These are phyloP conservation scores for Mollisia scopiformis DNA, from an alignment of 2,329 filamentous ascomycete species.

Conservation along the genomic window DNA sequence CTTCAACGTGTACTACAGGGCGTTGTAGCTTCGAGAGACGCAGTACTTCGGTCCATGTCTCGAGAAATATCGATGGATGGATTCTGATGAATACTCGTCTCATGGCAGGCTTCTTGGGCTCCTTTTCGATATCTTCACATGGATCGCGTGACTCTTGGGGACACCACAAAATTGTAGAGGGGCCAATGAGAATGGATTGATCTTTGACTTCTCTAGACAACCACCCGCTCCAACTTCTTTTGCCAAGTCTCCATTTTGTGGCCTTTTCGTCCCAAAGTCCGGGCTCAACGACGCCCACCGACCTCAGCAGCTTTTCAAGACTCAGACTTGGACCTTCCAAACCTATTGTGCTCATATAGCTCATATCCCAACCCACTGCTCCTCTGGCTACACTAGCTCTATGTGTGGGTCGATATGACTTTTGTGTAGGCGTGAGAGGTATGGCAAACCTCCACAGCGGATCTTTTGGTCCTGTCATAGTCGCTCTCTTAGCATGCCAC, in stretches of 20 bases:
- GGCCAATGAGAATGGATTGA: slow-evolving; percentile 64
- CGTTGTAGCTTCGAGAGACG: slow-evolving; percentile 62
- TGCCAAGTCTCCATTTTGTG: slow-evolving; percentile 71
- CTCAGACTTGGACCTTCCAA: slow-evolving; percentile 69
- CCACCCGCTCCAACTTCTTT: slow-evolving; percentile 60
- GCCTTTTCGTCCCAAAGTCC: slow-evolving; percentile 66
- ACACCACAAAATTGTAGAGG: slow-evolving; percentile 77
- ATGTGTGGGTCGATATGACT: slow-evolving; percentile 87
- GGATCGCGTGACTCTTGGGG: slow-evolving; percentile 24
- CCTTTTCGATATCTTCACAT: slow-evolving; percentile 34
- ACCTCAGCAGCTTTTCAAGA: slow-evolving; percentile 67
- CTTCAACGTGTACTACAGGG: slow-evolving; percentile 63
- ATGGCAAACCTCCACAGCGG: slow-evolving; percentile 91
- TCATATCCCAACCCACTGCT: slow-evolving; percentile 88
- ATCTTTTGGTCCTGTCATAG: slow-evolving; percentile 78
- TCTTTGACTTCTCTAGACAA: slow-evolving; percentile 58
- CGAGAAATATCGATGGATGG: slow-evolving; percentile 79
- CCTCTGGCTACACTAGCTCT: slow-evolving; percentile 76
- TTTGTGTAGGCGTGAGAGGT: slow-evolving; percentile 83
- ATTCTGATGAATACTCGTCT: slow-evolving; percentile 68
- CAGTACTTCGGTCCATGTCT: slow-evolving; percentile 65
- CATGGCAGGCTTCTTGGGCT: slow-evolving; percentile 41
- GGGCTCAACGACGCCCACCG: slow-evolving; percentile 63
- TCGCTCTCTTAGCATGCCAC: slow-evolving; percentile 90
- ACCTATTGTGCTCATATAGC: slow-evolving; percentile 87